These are phyloP conservation scores for Sporothrix luriei DNA, from an alignment of 2,329 filamentous ascomycete genomes.

Conservation along the genomic window DNA sequence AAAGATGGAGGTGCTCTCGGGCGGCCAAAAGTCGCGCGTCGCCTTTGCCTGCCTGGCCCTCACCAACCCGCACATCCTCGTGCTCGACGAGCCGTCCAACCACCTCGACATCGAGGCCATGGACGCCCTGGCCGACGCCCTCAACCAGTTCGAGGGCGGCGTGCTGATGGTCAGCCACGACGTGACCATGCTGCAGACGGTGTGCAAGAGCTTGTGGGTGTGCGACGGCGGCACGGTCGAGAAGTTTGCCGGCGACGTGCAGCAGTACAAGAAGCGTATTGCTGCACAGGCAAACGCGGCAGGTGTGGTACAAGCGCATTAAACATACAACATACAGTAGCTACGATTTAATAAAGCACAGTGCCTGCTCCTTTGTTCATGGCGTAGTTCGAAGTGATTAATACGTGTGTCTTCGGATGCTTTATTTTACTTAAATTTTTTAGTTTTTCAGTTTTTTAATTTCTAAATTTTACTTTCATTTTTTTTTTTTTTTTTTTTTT, in stretches of 20 bases:
- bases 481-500: neutral
- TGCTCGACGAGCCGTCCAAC: slow-evolving; percentile 97
- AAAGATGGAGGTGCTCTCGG: slow-evolving; percentile 90
- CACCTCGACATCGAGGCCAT: slow-evolving; percentile 99
- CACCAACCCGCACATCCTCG: slow-evolving; percentile 92
- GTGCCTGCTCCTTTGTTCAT: neutral
- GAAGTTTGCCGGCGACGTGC: slow-evolving; percentile 93
- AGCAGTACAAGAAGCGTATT: slow-evolving; percentile 97
- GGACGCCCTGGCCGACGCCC: slow-evolving; percentile 86
- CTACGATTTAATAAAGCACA: neutral
- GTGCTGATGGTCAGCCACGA: slow-evolving; percentile 99
- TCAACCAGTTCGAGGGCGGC: slow-evolving; percentile 86
- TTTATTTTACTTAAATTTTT: too few species aligned
- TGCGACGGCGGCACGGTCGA: slow-evolving; percentile 92
- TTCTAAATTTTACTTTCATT: neutral
- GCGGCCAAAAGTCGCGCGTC: slow-evolving; percentile 97
- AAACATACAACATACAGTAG: neutral
- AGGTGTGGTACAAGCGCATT: slow-evolving; percentile 76
- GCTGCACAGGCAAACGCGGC: slow-evolving; percentile 82
- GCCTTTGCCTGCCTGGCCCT: slow-evolving; percentile 96
- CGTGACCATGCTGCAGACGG: slow-evolving; percentile 96
- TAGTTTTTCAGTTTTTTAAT: neutral
- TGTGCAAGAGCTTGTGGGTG: slow-evolving; percentile 94
- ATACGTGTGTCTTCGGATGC: neutral
- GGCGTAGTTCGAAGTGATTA: neutral